phyloP scores from a whole-genome alignment of 192 early-diverging fungal species.

The Lobosporangium transversale region DNA sequence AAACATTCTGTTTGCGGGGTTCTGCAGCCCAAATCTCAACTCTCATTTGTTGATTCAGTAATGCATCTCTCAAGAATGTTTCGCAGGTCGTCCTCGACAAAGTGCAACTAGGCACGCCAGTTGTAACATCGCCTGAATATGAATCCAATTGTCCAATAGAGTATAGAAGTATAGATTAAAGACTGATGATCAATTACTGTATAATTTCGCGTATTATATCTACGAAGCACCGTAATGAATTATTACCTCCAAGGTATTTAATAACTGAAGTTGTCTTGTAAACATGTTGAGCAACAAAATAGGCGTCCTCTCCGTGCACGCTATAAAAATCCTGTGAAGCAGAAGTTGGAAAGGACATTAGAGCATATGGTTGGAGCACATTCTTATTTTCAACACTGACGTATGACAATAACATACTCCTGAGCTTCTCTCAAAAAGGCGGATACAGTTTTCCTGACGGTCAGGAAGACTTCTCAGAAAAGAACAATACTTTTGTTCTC shows the following conservation, averaged over 20 bases:
- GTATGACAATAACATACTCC: conserved; percentile 51
- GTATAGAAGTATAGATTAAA: background rate
- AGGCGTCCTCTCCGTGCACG: conserved; percentile 89
- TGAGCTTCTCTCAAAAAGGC: conserved; percentile 77
- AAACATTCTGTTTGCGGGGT: conserved; percentile 54
- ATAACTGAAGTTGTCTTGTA: conserved; percentile 94
- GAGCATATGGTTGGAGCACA: too few relatives aligned
- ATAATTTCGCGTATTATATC: background rate
- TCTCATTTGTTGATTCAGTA: conserved; percentile 76
- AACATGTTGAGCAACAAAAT: conserved; percentile 84
- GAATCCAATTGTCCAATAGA: too few relatives aligned
- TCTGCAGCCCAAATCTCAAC: conserved; percentile 86
- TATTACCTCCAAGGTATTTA: conserved; percentile 82
- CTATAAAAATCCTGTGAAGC: conserved; percentile 78
- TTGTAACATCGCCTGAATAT: conserved; percentile 57
- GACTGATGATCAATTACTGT: background rate
- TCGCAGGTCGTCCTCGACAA: conserved; percentile 83
- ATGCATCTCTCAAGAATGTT: conserved; percentile 80
- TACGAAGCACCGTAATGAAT: too few relatives aligned
- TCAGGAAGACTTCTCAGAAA: conserved; percentile 68
- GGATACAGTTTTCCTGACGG: conserved; percentile 66
- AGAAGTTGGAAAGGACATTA: background rate
- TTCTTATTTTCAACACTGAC: too few relatives aligned
- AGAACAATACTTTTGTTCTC: conserved; percentile 53
- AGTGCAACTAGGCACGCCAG: conserved; percentile 78